These are phyloP conservation scores for Linnemannia exigua DNA, from an alignment of 192 early-diverging fungal genomes.

Conservation along the genomic window DNA sequence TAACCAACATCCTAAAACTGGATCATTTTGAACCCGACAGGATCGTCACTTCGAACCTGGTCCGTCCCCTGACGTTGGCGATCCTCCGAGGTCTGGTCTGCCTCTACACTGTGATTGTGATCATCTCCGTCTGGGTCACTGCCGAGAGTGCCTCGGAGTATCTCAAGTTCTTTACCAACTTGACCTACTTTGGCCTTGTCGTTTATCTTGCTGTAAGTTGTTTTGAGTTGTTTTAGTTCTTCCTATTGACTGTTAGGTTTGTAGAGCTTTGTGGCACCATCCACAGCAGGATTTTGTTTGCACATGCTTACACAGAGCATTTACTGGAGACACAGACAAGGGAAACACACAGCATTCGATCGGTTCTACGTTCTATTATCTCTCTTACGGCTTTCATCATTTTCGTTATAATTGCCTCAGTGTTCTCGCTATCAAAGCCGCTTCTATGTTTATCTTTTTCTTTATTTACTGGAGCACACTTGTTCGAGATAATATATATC, in stretches of 20 bases:
- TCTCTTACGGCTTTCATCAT: neutral
- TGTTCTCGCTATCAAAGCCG: neutral
- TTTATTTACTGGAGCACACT: neutral
- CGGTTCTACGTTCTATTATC: neutral
- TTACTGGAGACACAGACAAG: neutral
- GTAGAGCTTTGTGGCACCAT: neutral
- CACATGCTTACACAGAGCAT: slow-evolving; percentile 2
- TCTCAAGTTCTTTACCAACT: slow-evolving; percentile 49
- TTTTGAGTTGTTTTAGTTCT: neutral
- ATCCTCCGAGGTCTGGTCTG: slow-evolving; percentile 26
- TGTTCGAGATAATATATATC: neutral
- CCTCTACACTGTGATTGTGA: slow-evolving; percentile 34
- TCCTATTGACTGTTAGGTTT: too few relatives aligned
- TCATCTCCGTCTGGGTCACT: slow-evolving; percentile 37
- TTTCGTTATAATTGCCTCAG: neutral
- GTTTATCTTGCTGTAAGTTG: slow-evolving; percentile 45
- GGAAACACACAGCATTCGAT: neutral
- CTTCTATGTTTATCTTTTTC: slow-evolving; percentile 2
- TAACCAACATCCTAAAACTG: slow-evolving; percentile 4
- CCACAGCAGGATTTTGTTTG: neutral
- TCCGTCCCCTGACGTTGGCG: slow-evolving; percentile 37
- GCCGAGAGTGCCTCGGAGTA: slow-evolving; percentile 11
- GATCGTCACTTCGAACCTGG: slow-evolving; percentile 58
- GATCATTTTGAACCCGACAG: slow-evolving; percentile 54
- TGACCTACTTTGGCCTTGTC: slow-evolving; percentile 49